Evolutionary conservation across 192 early-diverging fungal genomes (phyloP).

Genomic region (Cladochytrium replicatum): DNA sequence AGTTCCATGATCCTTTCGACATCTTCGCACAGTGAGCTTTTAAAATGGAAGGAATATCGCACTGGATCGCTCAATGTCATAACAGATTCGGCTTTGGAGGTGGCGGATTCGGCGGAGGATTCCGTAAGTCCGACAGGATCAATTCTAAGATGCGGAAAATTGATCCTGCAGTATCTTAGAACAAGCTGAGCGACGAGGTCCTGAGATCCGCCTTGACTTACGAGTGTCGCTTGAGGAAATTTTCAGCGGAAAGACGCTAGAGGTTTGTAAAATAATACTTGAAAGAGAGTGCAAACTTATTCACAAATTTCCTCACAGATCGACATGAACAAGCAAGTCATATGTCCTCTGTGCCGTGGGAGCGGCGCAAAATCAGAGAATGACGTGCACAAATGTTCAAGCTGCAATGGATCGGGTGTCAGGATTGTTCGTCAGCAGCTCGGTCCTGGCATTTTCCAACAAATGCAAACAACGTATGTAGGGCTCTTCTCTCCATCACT

Average conservation of each 20-base stretch:
- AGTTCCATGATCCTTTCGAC: conserved; percentile 94
- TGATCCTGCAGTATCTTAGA: too few species aligned
- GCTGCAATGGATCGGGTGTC: conserved; percentile 73
- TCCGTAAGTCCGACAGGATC: not conserved
- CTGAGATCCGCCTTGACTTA: conserved; percentile 64
- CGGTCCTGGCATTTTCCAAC: conserved; percentile 88
- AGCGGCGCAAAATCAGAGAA: conserved; percentile 75
- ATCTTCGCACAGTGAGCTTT: conserved; percentile 74
- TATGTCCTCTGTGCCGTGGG: conserved; percentile 89
- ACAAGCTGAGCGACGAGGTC: conserved; percentile 72
- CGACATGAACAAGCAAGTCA: conserved; percentile 87
- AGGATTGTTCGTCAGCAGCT: conserved; percentile 74
- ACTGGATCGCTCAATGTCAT: not conserved
- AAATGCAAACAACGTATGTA: conserved; percentile 72
- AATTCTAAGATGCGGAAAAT: too few species aligned
- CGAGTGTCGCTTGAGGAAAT: conserved; percentile 86
- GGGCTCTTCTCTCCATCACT: not conserved
- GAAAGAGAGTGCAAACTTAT: not conserved
- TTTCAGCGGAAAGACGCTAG: conserved; percentile 71
- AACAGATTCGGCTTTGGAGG: conserved; percentile 20
- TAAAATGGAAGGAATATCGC: not conserved
- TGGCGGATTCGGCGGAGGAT: conserved; percentile 10
- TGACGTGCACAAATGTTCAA: conserved; percentile 72
- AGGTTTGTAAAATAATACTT: conserved; percentile 26
- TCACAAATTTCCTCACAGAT: conserved; percentile 24